phyloP scores from a whole-genome alignment of 305 asterid species.

The Plantago lanceolata region DNA sequence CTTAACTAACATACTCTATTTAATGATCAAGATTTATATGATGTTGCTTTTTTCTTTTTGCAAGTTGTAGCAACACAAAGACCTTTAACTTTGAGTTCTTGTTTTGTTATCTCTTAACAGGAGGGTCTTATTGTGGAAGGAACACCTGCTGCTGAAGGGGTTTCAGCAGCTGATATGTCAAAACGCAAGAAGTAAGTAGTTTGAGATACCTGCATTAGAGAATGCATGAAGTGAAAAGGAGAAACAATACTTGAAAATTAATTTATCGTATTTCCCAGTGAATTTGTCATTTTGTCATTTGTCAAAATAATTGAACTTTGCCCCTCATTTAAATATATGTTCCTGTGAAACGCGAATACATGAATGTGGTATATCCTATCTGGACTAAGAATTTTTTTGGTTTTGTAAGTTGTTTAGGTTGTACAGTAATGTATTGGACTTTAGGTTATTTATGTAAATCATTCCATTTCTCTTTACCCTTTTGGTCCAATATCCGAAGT shows the following conservation, averaged over 20 bases:
- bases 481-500: background rate
- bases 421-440: no score
- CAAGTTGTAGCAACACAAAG: background rate
- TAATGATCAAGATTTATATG: constrained; percentile 9
- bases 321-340: background rate
- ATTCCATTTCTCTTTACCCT: background rate
- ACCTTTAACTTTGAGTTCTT: constrained; percentile 9
- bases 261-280: no score
- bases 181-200: constrained; percentile 77
- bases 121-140: constrained; percentile 87
- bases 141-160: constrained; percentile 85
- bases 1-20: constrained; percentile 2
- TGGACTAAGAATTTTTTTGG: no score
- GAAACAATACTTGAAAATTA: background rate
- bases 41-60: constrained; percentile 1
- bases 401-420: no score
- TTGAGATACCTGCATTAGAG: background rate
- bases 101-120: constrained; percentile 42
- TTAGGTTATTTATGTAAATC: no score
- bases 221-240: background rate
- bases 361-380: no score
- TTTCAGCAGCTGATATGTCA: constrained; percentile 71
- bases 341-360: no score
- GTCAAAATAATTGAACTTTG: background rate
- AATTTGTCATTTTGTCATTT: background rate